These are phyloP conservation scores for Amaranthus cruentus DNA, from an alignment of 148 eudicot species.

Conservation along the genomic window DNA sequence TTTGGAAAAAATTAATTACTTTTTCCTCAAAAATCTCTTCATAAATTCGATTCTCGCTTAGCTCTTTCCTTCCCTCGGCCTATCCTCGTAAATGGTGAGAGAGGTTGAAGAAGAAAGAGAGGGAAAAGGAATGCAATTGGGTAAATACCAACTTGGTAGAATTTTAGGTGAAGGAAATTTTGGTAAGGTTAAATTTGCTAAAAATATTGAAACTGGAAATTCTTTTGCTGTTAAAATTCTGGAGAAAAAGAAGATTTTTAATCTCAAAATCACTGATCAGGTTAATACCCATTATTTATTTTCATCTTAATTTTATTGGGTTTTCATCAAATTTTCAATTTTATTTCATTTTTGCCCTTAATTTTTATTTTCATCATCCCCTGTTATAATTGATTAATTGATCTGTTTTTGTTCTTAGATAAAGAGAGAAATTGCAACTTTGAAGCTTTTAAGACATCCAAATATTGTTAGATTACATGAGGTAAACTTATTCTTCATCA, in stretches of 20 bases:
- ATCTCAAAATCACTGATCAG: conserved; percentile 80
- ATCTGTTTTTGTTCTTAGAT: conserved; percentile 42
- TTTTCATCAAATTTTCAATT: not conserved
- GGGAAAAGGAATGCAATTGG: conserved; percentile 56
- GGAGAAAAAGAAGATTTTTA: conserved; percentile 55
- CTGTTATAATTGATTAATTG: not conserved
- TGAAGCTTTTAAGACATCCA: conserved; percentile 87
- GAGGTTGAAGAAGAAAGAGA: conserved; percentile 22
- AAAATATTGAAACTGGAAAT: conserved; percentile 49
- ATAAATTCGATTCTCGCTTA: not conserved
- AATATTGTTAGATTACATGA: conserved; percentile 81
- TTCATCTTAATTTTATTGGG: conserved; percentile 10
- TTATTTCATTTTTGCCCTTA: not conserved
- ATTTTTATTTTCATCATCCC: not conserved
- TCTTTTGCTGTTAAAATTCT: conserved; percentile 75
- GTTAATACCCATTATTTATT: conserved; percentile 22
- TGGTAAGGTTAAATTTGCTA: conserved; percentile 81
- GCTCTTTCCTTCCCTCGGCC: too few species aligned
- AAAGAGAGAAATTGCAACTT: conserved; percentile 85
- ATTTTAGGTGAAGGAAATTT: conserved; percentile 86
- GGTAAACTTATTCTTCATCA: conserved; percentile 28
- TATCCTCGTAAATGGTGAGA: conserved; percentile 30
- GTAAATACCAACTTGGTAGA: conserved; percentile 77
- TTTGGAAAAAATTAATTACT: not conserved
- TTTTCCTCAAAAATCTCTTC: not conserved